Base-by-base conservation (phyloP, 1,284 basidiomycete species). In the Rhodotorula sp. region DNA sequence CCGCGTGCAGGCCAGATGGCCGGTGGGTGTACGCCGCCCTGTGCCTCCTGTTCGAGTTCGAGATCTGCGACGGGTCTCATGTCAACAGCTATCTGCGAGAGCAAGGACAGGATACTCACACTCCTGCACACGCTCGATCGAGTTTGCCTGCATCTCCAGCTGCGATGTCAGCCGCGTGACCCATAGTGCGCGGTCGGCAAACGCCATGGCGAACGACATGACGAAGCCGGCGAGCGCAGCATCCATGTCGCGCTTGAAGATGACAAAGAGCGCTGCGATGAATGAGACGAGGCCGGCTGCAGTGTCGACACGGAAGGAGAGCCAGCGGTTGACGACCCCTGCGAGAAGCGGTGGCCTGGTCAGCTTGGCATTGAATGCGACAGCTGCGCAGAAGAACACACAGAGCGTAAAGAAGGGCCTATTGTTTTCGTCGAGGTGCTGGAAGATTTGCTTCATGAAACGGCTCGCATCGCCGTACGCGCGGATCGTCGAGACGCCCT, bases 381-480 rank as follows among this genome's bases (percentile, higher is more conserved):
- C 75, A 59, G 79, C 78, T 79, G 44, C 75, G 34, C n/a, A n/a
- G 67, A 27, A 44, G 17, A 50, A 44, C 49, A 70, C 70, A 52
- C 75, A 76, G 61, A 80, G 74, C 68, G 74, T 76, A 62, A 79
- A 77, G 62, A 78, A 77, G 53, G 80, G 79, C 66, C 73, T 79
- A 76, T 82, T 83, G 73, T 84, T 84, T 80, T 54, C 81, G 74
- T 86, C 84, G 34, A 85, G 70, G 34, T 82, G 80, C 14, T 79
- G 65, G 72, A 85, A 80, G 27, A 84, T 76, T 64, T 83, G 81
- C 42, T 80, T 69, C 58, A 82, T 81, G 79, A 85, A 85, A 14
- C 84, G 80, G 8, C 81, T 80, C 25, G 80, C 80, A 64, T 85
- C 85, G 61, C 83, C 84, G 67, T 84, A 86, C 0, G 85, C 83